Evolutionary conservation across 768 basidiomycete genomes (phyloP).

Genomic region (Rhodosporidiobolus sp.): DNA sequence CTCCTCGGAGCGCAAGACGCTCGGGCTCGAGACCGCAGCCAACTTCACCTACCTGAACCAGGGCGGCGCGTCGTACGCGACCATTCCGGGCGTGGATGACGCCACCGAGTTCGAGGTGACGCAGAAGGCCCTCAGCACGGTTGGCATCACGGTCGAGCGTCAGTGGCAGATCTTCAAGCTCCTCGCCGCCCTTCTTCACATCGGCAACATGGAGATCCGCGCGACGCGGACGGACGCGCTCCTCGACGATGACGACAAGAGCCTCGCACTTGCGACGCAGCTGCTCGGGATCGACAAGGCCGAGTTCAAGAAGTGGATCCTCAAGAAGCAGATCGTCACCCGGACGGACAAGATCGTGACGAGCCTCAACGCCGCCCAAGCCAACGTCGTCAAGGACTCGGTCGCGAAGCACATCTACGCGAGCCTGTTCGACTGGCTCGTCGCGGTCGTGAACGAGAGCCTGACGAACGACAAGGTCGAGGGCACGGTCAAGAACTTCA

Average conservation of each 20-base stretch:
- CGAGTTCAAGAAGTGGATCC: conserved; percentile 98
- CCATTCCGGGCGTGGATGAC: conserved; percentile 90
- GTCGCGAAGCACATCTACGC: conserved; percentile 99
- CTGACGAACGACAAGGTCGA: conserved; percentile 92
- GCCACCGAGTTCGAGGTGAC: conserved; percentile 90
- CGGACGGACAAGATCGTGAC: conserved; percentile 94
- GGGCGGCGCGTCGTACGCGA: conserved; percentile 80
- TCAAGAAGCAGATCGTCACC: conserved; percentile 95
- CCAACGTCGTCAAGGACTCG: conserved; percentile 88
- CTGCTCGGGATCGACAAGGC: conserved; percentile 83
- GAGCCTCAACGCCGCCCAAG: conserved; percentile 76
- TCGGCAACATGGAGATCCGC: conserved; percentile 94
- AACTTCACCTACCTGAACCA: conserved; percentile 91
- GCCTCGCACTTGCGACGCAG: conserved; percentile 74
- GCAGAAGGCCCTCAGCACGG: conserved; percentile 90
- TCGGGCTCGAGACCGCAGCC: conserved; percentile 81
- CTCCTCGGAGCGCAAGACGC: conserved; percentile 87
- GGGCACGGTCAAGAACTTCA: conserved; percentile 78
- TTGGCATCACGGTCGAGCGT: conserved; percentile 94
- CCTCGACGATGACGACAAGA: conserved; percentile 76
- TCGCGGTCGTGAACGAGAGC: conserved; percentile 94
- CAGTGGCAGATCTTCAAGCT: conserved; percentile 94
- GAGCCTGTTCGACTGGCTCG: conserved; percentile 97
- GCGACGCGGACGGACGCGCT: conserved; percentile 74
- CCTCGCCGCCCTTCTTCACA: conserved; percentile 85